phyloP scores from a whole-genome alignment of 2,329 filamentous ascomycete species.

The Epichloe sibirici region DNA sequence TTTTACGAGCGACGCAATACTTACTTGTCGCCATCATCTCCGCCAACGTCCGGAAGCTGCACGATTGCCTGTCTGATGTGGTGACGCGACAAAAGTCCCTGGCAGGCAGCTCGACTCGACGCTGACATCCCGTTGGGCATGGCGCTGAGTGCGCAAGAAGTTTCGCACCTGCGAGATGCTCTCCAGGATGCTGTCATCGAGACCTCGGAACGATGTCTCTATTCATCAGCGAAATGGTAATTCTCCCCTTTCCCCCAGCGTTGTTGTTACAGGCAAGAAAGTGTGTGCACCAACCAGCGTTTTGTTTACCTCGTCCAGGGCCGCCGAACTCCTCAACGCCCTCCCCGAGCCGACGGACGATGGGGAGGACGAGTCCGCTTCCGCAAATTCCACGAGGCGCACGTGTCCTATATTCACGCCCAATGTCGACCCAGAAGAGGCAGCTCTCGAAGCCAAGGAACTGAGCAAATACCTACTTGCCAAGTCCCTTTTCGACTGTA shows the following conservation, averaged over 20 bases:
- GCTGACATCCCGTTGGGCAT: slow-evolving; percentile 21
- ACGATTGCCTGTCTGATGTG: background rate
- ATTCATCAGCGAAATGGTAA: slow-evolving; percentile 93
- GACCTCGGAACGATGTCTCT: slow-evolving; percentile 89
- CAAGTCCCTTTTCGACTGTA: slow-evolving; percentile 89
- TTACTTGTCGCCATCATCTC: background rate
- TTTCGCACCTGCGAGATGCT: slow-evolving; percentile 54
- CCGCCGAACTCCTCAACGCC: slow-evolving; percentile 82
- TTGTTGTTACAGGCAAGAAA: background rate
- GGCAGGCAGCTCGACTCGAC: background rate
- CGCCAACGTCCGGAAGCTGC: background rate
- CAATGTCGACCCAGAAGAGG: slow-evolving; percentile 59
- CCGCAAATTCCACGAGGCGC: slow-evolving; percentile 22
- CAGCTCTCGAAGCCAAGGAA: slow-evolving; percentile 64
- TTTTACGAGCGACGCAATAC: background rate
- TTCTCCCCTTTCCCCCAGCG: background rate
- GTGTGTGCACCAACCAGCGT: too few relatives aligned
- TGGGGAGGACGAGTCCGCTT: slow-evolving; percentile 33
- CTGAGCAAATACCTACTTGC: slow-evolving; percentile 76
- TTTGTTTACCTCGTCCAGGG: slow-evolving; percentile 41
- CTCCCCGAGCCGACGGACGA: slow-evolving; percentile 48
- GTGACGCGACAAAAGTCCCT: background rate
- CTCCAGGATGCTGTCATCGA: slow-evolving; percentile 79
- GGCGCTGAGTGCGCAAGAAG: slow-evolving; percentile 43
- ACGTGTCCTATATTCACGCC: slow-evolving; percentile 36